Percentiles rank a stretch among this genome's conserved stretches.
Conservation (phyloP, 352 stramenopile genomes). For the Blastocystis hominis region DNA sequence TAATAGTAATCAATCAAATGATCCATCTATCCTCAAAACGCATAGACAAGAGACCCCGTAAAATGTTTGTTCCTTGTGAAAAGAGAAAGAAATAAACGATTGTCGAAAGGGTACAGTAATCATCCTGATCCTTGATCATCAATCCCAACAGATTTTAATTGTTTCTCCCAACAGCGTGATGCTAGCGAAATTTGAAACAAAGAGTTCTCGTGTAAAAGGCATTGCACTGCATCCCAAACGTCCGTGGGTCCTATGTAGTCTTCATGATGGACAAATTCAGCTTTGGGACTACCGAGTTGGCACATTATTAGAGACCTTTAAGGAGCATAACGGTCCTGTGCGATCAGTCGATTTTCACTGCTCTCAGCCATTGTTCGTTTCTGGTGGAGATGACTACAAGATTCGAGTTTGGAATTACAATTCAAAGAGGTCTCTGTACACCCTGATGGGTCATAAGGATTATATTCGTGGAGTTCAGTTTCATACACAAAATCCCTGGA, state of each 20-base stretch:
- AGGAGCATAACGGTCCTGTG: conserved; percentile 97
- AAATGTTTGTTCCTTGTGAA: too few species aligned
- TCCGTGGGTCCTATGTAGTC: conserved; percentile 95
- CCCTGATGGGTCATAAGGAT: conserved; percentile 93
- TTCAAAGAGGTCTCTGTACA: conserved; percentile 92
- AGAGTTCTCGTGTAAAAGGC: conserved; percentile 97
- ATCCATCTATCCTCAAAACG: too few species aligned
- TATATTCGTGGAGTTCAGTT: conserved; percentile 98
- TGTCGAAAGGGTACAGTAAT: too few species aligned
- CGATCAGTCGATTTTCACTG: conserved; percentile 96
- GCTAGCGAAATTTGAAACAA: conserved; percentile 98
- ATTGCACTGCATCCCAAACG: conserved; percentile 87
- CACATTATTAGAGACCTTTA: conserved; percentile 94
- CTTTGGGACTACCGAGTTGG: conserved; percentile 98
- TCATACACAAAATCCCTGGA: conserved; percentile 97
- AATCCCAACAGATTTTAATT: not conserved
- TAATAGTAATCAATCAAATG: too few species aligned
- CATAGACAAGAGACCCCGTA: too few species aligned
- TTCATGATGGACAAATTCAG: conserved; percentile 91
- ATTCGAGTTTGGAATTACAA: conserved; percentile 99
- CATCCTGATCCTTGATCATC: not conserved
- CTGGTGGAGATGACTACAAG: conserved; percentile 98
- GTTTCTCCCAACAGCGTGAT: conserved; percentile 65
- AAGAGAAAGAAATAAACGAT: too few species aligned
- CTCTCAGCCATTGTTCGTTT: conserved; percentile 91